Conservation (phyloP, 2,329 filamentous ascomycete species). For the Dactylella cylindrospora region DNA sequence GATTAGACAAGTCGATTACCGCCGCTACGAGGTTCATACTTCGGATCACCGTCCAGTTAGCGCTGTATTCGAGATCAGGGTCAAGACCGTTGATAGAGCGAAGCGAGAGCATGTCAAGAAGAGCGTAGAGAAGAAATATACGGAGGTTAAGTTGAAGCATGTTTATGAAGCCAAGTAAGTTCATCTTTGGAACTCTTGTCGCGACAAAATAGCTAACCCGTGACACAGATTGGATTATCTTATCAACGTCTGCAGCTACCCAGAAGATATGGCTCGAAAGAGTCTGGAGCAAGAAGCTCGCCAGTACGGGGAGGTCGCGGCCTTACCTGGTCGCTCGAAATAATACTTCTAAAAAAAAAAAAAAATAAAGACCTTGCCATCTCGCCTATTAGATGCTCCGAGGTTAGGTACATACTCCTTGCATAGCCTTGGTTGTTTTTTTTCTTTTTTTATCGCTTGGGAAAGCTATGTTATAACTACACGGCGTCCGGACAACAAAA, state of each 20-base stretch:
- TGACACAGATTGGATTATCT: slow-evolving; percentile 64
- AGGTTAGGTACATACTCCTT: slow-evolving; percentile 25
- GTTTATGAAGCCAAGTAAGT: slow-evolving; percentile 76
- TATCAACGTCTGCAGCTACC: slow-evolving; percentile 63
- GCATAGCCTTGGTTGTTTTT: background rate
- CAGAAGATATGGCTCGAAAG: slow-evolving; percentile 58
- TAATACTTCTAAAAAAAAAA: background rate
- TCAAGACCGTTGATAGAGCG: slow-evolving; percentile 76
- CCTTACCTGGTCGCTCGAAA: background rate
- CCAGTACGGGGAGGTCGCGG: background rate
- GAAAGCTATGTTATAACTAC: too few species aligned
- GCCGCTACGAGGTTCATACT: slow-evolving; percentile 81
- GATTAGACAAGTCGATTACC: slow-evolving; percentile 84
- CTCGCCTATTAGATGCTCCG: background rate
- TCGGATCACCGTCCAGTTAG: slow-evolving; percentile 94
- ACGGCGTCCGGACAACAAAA: too few species aligned
- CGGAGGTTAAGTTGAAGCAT: slow-evolving; percentile 68
- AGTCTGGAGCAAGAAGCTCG: slow-evolving; percentile 49
- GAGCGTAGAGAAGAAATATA: slow-evolving; percentile 72
- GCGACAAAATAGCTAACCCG: slow-evolving; percentile 10
- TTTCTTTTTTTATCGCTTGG: too few species aligned
- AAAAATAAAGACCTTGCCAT: slow-evolving; percentile 6
- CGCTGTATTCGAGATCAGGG: slow-evolving; percentile 74
- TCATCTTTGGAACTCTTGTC: slow-evolving; percentile 6
- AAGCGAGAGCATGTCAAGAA: slow-evolving; percentile 69